These are phyloP conservation scores for Sporothrix luriei DNA, from an alignment of 2,329 filamentous ascomycete species.

Conservation along the genomic window DNA sequence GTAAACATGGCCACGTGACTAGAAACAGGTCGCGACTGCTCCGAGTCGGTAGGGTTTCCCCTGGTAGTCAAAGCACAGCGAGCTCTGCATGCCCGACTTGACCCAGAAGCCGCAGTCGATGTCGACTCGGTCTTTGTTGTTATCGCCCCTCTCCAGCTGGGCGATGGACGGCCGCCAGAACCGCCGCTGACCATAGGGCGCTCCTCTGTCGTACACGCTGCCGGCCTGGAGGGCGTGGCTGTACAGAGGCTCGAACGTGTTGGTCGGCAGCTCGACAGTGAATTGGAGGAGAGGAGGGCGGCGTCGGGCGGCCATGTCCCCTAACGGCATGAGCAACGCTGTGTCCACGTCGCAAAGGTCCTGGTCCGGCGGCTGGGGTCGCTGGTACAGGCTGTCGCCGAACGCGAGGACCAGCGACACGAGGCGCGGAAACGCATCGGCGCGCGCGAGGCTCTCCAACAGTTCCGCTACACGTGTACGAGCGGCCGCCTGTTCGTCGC, in stretches of 20 bases:
- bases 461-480: neutral
- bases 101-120: conserved; percentile 8
- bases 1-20: neutral
- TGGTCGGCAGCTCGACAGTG: conserved; percentile 17
- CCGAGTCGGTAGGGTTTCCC: neutral
- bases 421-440: conserved; percentile 1
- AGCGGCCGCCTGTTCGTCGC: neutral
- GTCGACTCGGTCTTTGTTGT: neutral
- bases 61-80: neutral
- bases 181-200: neutral
- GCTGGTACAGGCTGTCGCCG: conserved; percentile 3
- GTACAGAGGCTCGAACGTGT: neutral
- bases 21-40: neutral
- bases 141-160: neutral
- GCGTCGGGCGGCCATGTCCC: neutral
- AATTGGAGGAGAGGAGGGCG: neutral
- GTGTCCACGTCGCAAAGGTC: neutral
- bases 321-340: neutral
- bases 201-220: neutral
- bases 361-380: neutral
- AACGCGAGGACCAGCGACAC: neutral
- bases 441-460: neutral
- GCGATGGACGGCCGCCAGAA: neutral
- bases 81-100: conserved; percentile 2
- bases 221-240: neutral